These are phyloP conservation scores for Ophiocordyceps camponoti-saundersi DNA, from an alignment of 2,329 filamentous ascomycete genomes.

Conservation along the genomic window DNA sequence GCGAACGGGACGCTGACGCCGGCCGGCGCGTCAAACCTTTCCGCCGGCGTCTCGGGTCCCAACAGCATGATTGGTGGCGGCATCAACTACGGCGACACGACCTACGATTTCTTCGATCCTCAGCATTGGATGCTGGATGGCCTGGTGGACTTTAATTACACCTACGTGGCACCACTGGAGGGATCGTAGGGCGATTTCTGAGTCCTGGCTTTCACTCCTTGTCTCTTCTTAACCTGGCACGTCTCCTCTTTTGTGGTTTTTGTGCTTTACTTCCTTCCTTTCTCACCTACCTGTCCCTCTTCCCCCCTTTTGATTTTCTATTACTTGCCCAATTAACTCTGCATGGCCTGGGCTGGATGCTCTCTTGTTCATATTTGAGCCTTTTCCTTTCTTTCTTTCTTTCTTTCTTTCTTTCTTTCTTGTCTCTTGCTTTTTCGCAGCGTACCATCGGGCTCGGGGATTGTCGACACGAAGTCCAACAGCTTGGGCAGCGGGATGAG, in stretches of 20 bases:
- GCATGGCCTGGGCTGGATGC: not conserved
- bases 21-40: constrained; percentile 27
- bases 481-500: not conserved
- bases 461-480: not conserved
- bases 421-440: not conserved
- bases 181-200: constrained; percentile 20
- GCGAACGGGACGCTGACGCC: constrained; percentile 34
- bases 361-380: not conserved
- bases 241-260: not conserved
- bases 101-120: constrained; percentile 81
- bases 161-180: constrained; percentile 37
- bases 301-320: not conserved
- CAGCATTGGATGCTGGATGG: constrained; percentile 89
- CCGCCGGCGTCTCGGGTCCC: constrained; percentile 18
- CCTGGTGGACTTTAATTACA: constrained; percentile 63
- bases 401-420: not conserved
- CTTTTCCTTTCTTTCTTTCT: not conserved
- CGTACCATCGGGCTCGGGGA: not conserved
- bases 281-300: no score
- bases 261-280: not conserved
- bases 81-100: constrained; percentile 46
- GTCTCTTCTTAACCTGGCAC: not conserved
- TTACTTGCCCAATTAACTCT: not conserved
- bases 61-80: constrained; percentile 30
- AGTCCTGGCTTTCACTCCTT: not conserved